phyloP scores from a whole-genome alignment of 2,329 filamentous ascomycete species.

The Coleophoma crateriformis region DNA sequence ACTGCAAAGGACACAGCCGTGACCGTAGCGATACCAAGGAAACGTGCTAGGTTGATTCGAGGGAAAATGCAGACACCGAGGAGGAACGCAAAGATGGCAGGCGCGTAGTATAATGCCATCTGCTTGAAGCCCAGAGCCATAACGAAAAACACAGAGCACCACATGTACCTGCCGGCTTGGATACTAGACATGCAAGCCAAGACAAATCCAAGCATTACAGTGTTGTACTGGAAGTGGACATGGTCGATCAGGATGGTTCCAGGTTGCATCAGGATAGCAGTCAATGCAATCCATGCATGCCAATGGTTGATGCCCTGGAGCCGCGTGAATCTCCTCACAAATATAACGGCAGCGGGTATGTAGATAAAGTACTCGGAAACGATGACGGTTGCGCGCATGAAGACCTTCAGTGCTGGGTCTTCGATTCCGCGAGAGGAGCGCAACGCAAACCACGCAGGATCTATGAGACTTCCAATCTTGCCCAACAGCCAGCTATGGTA shows the following conservation, averaged over 20 bases:
- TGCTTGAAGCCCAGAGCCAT: constrained; percentile 95
- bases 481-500: constrained; percentile 98
- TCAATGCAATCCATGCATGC: constrained; percentile 79
- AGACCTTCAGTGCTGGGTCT: constrained; percentile 77
- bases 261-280: constrained; percentile 89
- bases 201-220: constrained; percentile 92
- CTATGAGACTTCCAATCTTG: constrained; percentile 72
- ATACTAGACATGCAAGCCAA: constrained; percentile 85
- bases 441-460: constrained; percentile 83
- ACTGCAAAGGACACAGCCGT: constrained; percentile 70
- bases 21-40: constrained; percentile 69
- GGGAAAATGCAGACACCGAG: constrained; percentile 82
- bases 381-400: constrained; percentile 90
- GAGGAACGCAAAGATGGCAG: constrained; percentile 86
- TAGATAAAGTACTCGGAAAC: constrained; percentile 88
- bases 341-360: constrained; percentile 78
- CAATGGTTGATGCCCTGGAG: constrained; percentile 73
- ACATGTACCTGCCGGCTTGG: constrained; percentile 75
- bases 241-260: constrained; percentile 89
- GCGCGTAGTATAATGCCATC: constrained; percentile 97
- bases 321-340: constrained; percentile 74
- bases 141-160: constrained; percentile 92
- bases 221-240: constrained; percentile 96
- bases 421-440: constrained; percentile 77
- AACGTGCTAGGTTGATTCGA: constrained; percentile 57